Evolutionary conservation across 768 basidiomycete genomes (phyloP), one percentile per base, ranked within the genome.

Genomic region (Mrakia gelida): DNA sequence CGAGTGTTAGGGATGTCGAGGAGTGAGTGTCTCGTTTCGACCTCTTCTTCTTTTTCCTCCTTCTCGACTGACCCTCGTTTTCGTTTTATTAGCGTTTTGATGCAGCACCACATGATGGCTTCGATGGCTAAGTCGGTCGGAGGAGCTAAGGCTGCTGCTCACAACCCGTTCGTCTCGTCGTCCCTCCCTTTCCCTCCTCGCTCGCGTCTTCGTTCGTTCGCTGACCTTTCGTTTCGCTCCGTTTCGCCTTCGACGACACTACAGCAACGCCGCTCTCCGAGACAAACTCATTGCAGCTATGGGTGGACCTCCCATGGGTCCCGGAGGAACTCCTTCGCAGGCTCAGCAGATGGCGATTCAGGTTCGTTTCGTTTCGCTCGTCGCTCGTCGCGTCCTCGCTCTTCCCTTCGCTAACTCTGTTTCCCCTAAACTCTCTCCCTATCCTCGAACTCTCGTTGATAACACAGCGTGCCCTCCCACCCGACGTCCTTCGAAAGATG

Each of bases 91-190:
- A 78, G 77, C n/a, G 43, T 98, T 76, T 86, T 99, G 67, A 94
- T 93, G 81, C 97, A 99, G 85, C 97, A 98, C 82, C 90, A 93
- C 67, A 95, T 98, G 92, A 97, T 99, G 93, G 91, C 94, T 75
- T 95, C 93, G 82, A 95, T 99, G 92, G 97, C 96, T 49, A 97
- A 95, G 87, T 92, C 94, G 83, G 95, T 94, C 9, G 97, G 97
- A 71, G 81, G 80, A 9, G 67, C 32, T 63, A 80, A 63, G 71
- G 77, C 72, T 68, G 80, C 41, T 71, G 73, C 32, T 56, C 95
- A 95, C 61, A 97, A 97, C 88, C 94, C 94, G 92, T 91, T 78
- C 79, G 90, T 85, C 38, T 77, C 32, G 10, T 13, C 45, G 21
- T 32, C 30, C 26, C 41, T 32, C 70, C 61, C 26, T 70, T 52